These are phyloP conservation scores for Kurtzmaniella quercitrusa DNA, from an alignment of 1,139 yeast species.

Conservation along the genomic window DNA sequence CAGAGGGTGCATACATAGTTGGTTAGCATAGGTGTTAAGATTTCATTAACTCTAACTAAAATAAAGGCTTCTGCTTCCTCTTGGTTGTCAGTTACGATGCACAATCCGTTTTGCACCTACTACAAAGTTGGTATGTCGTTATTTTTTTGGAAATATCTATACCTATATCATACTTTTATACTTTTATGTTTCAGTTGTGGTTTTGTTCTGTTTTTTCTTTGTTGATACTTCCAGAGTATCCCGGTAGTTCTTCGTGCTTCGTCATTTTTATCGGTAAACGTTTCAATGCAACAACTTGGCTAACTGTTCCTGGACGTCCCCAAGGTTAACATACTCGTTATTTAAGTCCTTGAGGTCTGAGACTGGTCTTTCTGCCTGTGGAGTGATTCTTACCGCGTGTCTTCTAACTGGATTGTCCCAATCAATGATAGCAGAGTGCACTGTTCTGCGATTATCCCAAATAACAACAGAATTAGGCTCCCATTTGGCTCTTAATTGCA, in stretches of 20 bases:
- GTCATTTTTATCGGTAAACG: background rate
- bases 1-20: no score
- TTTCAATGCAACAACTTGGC: constrained; percentile 6
- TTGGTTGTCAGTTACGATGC: no score
- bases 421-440: constrained; percentile 41
- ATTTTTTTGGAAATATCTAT: no score
- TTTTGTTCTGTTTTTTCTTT: no score
- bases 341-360: constrained; percentile 30
- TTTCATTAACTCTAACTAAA: no score
- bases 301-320: constrained; percentile 37
- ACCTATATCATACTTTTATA: no score
- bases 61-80: no score
- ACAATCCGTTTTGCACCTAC: no score
- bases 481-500: constrained; percentile 57
- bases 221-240: background rate
- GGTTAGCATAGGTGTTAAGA: no score
- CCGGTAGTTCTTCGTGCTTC: background rate
- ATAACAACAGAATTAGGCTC: constrained; percentile 53
- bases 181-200: no score
- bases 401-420: constrained; percentile 40
- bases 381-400: constrained; percentile 43
- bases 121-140: no score
- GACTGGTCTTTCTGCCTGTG: constrained; percentile 47
- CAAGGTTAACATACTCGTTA: constrained; percentile 33
- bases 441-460: constrained; percentile 44